These are phyloP conservation scores for Sarocladium kiliense DNA, from an alignment of 2,329 filamentous ascomycete species.

Conservation along the genomic window DNA sequence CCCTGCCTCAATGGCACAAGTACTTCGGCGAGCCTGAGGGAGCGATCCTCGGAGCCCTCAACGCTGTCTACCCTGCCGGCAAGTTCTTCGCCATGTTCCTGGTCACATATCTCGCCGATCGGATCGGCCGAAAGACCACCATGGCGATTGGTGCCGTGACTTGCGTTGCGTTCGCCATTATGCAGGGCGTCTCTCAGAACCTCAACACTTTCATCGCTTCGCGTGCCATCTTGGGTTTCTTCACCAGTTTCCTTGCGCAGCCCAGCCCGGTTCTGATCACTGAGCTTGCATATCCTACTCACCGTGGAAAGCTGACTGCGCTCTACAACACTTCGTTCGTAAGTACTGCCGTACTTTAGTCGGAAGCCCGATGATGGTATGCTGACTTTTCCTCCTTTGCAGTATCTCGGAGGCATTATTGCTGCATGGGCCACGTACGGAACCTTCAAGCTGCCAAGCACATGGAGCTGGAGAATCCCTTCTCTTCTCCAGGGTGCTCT, in stretches of 20 bases:
- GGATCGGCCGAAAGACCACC: constrained; percentile 33
- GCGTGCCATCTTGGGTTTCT: constrained; percentile 24
- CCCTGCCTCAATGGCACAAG: constrained; percentile 32
- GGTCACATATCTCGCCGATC: constrained; percentile 31
- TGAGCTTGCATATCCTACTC: constrained; percentile 26
- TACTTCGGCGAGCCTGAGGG: constrained; percentile 34
- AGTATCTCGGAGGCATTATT: constrained; percentile 2
- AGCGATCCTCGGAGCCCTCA: constrained; percentile 31
- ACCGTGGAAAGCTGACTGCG: constrained; percentile 32
- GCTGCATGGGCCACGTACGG: constrained; percentile 19
- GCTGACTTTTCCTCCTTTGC: neutral
- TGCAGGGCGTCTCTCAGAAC: constrained; percentile 20
- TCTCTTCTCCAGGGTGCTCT: constrained; percentile 7
- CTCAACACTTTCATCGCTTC: constrained; percentile 23
- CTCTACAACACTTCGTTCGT: constrained; percentile 39
- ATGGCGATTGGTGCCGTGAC: constrained; percentile 29
- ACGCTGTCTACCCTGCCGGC: constrained; percentile 31
- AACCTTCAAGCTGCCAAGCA: constrained; percentile 8
- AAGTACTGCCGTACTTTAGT: neutral
- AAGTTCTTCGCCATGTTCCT: constrained; percentile 31
- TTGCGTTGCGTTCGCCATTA: constrained; percentile 16
- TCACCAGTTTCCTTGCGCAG: constrained; percentile 19
- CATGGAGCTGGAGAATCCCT: constrained; percentile 12
- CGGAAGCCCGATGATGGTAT: neutral
- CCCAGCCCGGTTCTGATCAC: constrained; percentile 25